Base-by-base conservation (phyloP, 768 basidiomycete species). In the Auricularia sp. region DNA sequence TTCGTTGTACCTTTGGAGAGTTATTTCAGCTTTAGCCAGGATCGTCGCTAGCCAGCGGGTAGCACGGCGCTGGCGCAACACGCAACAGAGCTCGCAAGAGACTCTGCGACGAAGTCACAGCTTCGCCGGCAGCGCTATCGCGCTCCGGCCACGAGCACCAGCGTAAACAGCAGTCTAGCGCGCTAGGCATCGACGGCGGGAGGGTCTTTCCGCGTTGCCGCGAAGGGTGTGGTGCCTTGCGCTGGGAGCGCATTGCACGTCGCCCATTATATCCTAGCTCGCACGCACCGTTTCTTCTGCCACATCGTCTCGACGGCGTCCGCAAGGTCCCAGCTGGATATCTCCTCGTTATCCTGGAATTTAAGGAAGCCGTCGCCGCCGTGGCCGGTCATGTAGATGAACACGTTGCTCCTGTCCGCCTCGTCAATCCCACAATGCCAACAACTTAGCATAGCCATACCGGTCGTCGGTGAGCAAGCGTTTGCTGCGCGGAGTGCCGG, bases 231-330 rank as follows among this genome's bases (percentile, higher is more conserved):
- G 29, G 29, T 29, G 29, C 29, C 29, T 0, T 3, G 29, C 29
- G 29, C 29, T 29, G 29, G 29, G 29, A 29, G 29, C 29, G 29
- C 29, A 29, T 29, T 29, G 29, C 29, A 36, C 33, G 29, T 61
- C 1, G 29, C 29, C 54, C 54, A 56, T 10, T 10, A 14, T n/a
- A 56, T 44, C 11, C 43, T 10, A 11, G 18, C 43, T 44, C 29
- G 43, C 43, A 64, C 82, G 54, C 65, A 90, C 94, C 95, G 79
- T 72, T 89, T 88, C 81, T 98, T 98, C 73, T 95, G 90, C 80
- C 88, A 94, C 96, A 99, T 99, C 76, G 98, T 95, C 74, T 93
- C 93, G 66, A 98, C 90, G 2, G 97, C 95, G 72, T 98, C 96
- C 0, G 96, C 96, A n/a, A 98, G 84, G 72, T 98, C 97, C 65